These are phyloP conservation scores for Saccharata proteae DNA, from an alignment of 2,329 filamentous ascomycete species.

Conservation along the genomic window DNA sequence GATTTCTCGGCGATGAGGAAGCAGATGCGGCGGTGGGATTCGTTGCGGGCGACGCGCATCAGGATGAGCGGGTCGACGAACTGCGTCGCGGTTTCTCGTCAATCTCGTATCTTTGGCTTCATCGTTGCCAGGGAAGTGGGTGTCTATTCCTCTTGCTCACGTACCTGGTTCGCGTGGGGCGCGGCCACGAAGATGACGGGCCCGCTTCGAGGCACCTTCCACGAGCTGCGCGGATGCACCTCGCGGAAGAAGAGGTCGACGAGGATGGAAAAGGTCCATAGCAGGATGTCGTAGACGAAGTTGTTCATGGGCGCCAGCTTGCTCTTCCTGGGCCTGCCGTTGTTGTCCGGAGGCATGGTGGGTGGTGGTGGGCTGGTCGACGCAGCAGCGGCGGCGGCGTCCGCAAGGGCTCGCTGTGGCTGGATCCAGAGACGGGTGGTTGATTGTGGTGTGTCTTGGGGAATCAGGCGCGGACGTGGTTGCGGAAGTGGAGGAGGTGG, in stretches of 20 bases:
- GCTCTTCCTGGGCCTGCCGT: conserved; percentile 2
- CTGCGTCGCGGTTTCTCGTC: conserved; percentile 38
- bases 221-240: conserved; percentile 86
- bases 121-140: neutral
- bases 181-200: conserved; percentile 93
- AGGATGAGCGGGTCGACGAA: conserved; percentile 93
- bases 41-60: conserved; percentile 77
- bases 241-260: conserved; percentile 97
- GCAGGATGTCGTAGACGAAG: conserved; percentile 13
- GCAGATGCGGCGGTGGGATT: conserved; percentile 78
- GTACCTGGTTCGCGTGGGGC: conserved; percentile 88
- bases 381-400: too few relatives aligned
- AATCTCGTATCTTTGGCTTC: too few relatives aligned
- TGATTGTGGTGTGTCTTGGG: too few relatives aligned
- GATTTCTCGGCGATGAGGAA: conserved; percentile 94
- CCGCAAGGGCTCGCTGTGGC: too few relatives aligned
- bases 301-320: conserved; percentile 9
- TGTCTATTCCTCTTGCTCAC: conserved; percentile 15
- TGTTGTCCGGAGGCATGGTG: conserved; percentile 6
- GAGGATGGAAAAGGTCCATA: conserved; percentile 68
- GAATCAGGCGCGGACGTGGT: too few relatives aligned
- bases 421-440: too few relatives aligned
- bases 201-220: conserved; percentile 81
- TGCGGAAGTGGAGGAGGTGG: too few relatives aligned
- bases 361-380: too few relatives aligned